Base-by-base conservation (phyloP, 257 asterid genomes). In the Nicotiana sylvestris region DNA sequence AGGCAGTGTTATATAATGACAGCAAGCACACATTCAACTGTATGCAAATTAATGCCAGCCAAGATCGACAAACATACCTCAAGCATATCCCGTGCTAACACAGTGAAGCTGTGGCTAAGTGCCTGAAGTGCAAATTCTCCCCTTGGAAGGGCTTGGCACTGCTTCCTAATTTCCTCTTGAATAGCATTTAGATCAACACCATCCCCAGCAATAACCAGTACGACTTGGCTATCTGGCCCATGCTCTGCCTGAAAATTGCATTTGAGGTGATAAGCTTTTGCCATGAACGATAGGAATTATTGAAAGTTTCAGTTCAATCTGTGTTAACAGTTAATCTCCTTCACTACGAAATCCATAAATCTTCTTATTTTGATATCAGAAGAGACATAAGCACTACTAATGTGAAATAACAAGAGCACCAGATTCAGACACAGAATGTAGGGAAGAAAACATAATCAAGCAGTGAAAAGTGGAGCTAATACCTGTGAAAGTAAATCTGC, bases 141-240 rank as follows among this genome's bases (percentile, higher is more conserved):
- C 85, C 98, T 88, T 46, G 98, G 98, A 86, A 96, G 97, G 87
- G 88, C 89, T 83, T 88, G 82, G 84, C 99, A 96, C 85, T 96
- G 98, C 87, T 90, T 90, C 81, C 81, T 86, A 84, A 96, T 88
- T 90, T 96, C 95, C 74, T 89, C 90, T 87, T 88, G 89, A 77
- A 96, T 94, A 69, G 89, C 92, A 84, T 70, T 81, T 80, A 92
- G 77, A 88, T 96, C 91, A 56, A 92, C 97, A 83, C 90, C 97
- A 66, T 92, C 97, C 79, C 98, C 98, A 87, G 92, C 92, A 87
- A 92, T 88, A 84, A 96, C 97, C 83, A 94, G 95, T 83, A 96
- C 98, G 83, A 94, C 99, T 88, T 96, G 99, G 92, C 99, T 96
- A 82, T 96, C 98, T 37, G 99, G 99, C 76, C 98, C 99, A 76